These are phyloP conservation scores for Komagataella kurtzmanii DNA, from an alignment of 805 yeast species.

Conservation along the genomic window DNA sequence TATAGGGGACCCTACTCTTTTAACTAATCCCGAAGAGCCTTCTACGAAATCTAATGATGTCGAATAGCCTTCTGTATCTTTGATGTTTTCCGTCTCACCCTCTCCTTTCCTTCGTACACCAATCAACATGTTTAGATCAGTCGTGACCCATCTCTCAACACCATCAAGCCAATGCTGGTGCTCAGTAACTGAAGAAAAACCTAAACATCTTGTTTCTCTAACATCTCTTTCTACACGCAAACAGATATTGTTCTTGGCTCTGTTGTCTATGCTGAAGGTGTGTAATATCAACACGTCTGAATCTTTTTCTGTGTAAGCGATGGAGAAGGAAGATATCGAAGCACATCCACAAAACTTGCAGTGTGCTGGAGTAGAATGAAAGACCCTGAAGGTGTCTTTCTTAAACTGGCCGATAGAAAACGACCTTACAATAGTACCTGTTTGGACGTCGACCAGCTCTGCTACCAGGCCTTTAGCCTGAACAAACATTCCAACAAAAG, in stretches of 20 bases:
- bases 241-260: conserved; percentile 71
- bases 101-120: conserved; percentile 42
- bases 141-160: conserved; percentile 69
- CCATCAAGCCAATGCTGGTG: conserved; percentile 51
- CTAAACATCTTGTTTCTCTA: conserved; percentile 79
- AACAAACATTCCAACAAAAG: conserved; percentile 66
- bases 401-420: conserved; percentile 52
- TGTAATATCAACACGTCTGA: conserved; percentile 51
- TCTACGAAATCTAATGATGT: not conserved
- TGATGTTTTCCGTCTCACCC: conserved; percentile 8
- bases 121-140: conserved; percentile 64
- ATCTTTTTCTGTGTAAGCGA: conserved; percentile 55
- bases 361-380: conserved; percentile 79
- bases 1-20: not conserved
- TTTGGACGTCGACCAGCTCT: conserved; percentile 63
- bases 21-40: not conserved
- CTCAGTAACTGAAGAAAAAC: conserved; percentile 65
- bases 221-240: conserved; percentile 87
- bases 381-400: conserved; percentile 46
- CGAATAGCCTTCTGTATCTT: not conserved
- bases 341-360: conserved; percentile 89
- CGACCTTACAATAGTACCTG: conserved; percentile 55
- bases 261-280: conserved; percentile 56
- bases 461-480: conserved; percentile 42
- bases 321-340: conserved; percentile 57